Percentiles rank a stretch among this genome's conserved stretches.
phyloP scores from a whole-genome alignment of 441 rosid species.

The Syzygium malaccense region DNA sequence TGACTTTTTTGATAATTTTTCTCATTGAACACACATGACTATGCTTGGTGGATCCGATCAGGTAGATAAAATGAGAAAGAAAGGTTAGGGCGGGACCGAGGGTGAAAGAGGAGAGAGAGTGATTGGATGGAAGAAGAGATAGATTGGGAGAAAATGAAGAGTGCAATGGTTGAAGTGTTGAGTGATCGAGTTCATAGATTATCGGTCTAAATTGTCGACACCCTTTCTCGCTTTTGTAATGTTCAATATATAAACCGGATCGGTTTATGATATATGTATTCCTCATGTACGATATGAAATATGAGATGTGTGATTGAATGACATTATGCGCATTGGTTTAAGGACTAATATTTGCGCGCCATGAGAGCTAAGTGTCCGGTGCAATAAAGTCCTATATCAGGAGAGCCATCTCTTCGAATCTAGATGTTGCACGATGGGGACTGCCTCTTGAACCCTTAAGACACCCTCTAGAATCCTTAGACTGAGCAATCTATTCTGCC shows the following conservation, averaged over 20 bases:
- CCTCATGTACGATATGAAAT: rapidly evolving
- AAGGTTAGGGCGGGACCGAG: background rate
- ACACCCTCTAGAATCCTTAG: background rate
- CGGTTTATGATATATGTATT: background rate
- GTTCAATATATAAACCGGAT: too few species aligned
- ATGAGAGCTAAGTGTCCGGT: rapidly evolving
- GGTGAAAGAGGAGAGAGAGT: background rate
- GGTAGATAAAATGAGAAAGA: background rate
- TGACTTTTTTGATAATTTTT: background rate
- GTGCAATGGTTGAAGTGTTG: background rate
- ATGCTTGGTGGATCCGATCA: background rate
- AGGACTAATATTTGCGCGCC: rapidly evolving
- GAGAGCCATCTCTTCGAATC: background rate
- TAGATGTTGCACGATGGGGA: rapidly evolving
- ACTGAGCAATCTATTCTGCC: too few species aligned
- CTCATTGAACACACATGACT: background rate
- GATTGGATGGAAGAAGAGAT: rapidly evolving
- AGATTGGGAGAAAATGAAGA: background rate
- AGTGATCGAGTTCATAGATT: background rate
- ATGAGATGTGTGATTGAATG: background rate
- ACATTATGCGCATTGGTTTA: background rate
- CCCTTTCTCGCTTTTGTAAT: background rate
- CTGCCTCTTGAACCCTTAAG: background rate
- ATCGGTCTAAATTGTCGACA: rapidly evolving
- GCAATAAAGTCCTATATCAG: rapidly evolving